Evolutionary conservation across 305 asterid species (phyloP), one percentile per base, ranked within the genome.

Genomic region (Plantago lanceolata): DNA sequence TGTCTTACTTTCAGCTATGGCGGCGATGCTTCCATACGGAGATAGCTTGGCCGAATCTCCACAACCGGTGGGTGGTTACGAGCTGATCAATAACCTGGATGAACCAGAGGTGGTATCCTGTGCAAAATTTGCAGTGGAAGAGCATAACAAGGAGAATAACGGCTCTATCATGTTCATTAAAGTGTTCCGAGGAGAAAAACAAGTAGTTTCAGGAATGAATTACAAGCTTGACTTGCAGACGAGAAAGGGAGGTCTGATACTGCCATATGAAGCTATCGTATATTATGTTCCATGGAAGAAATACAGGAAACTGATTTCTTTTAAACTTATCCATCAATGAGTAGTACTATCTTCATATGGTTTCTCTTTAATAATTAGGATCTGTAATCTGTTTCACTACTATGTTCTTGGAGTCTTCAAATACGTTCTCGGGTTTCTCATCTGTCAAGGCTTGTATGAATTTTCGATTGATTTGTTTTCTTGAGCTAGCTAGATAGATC

Each of bases 191-290:
- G 59, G 40, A 14, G 20, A 8, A 26, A 55, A 28, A 15, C 59
- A 55, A 16, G 40, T 55, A 18, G 59, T 28, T 31, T 55, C 59
- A 8, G 59, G 59, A 24, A 55, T 55, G 24, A 55, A 55, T 16
- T 55, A 55, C 18, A 55, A 55, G 59, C 43, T 55, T 26, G 59
- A 55, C 33, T 14, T 55, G 1, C 17, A 18, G 19, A 28, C 11
- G 29, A 55, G 20, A 26, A 26, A 35, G 17, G 40, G 20, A 0
- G 59, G 59, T 55, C 16, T 55, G 8, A 26, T 55, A 26, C 11
- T 55, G 3, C 59, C 59, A 26, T 55, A 55, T 26, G 20, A 55
- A 55, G 59, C 18, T 9, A 55, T 55, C 6, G 13, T 55, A 5
- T 7, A 55, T 6, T 12, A 14, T 55, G 43, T 3, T 55, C 8